These are phyloP conservation scores for Calonectria pauciramosa DNA, from an alignment of 2,329 filamentous ascomycete genomes.

Conservation along the genomic window DNA sequence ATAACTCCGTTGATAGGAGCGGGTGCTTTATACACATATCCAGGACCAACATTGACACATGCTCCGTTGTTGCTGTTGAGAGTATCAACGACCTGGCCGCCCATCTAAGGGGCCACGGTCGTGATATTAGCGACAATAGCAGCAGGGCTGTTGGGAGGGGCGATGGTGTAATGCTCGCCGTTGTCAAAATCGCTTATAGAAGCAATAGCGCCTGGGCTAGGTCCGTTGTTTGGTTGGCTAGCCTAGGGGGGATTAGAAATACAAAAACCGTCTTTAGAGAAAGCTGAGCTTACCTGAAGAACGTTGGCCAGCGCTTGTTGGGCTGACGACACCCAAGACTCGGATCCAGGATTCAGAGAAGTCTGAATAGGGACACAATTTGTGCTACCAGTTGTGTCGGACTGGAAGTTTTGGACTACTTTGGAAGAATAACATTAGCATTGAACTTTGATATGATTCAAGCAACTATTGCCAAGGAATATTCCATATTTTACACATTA, in stretches of 20 bases:
- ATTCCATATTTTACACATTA: neutral
- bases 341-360: slow-evolving; percentile 14
- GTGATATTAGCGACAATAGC: neutral
- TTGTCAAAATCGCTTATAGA: neutral
- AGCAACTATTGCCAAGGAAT: neutral
- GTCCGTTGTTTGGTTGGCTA: neutral
- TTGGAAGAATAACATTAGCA: neutral
- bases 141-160: slow-evolving; percentile 35
- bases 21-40: neutral
- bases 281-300: slow-evolving; percentile 31
- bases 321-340: slow-evolving; percentile 43
- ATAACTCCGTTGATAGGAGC: neutral
- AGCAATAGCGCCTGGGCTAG: neutral
- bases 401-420: neutral
- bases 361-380: neutral
- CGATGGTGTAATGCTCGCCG: neutral
- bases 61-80: neutral
- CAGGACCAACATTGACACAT: neutral
- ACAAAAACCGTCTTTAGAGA: neutral
- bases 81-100: slow-evolving; percentile 31
- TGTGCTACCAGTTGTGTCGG: neutral
- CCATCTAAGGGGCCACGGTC: slow-evolving; percentile 42
- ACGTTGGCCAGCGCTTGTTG: slow-evolving; percentile 40
- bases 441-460: neutral
- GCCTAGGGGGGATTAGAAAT: neutral